These are phyloP conservation scores for Aspergillus pseudoglaucus DNA, from an alignment of 2,329 filamentous ascomycete species.

Conservation along the genomic window DNA sequence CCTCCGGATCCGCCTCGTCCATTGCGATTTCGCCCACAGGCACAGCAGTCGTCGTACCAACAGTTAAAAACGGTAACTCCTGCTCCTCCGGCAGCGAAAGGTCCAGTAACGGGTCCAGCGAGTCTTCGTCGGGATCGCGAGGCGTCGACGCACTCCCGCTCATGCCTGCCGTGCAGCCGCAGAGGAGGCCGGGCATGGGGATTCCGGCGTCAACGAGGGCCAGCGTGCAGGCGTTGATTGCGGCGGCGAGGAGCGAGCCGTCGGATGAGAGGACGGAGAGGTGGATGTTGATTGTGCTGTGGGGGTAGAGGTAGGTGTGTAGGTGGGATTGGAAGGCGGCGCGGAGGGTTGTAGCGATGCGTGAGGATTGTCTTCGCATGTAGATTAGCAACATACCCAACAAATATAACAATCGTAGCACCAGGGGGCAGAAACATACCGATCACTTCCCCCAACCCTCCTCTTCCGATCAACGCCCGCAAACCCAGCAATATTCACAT, in stretches of 20 bases:
- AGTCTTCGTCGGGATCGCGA: slow-evolving; percentile 34
- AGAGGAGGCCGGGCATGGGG: slow-evolving; percentile 88
- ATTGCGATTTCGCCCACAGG: slow-evolving; percentile 52
- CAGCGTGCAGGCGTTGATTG: slow-evolving; percentile 84
- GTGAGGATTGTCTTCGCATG: slow-evolving; percentile 59
- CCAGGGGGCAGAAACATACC: too few relatives aligned
- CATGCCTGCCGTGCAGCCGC: slow-evolving; percentile 77
- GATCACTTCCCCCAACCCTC: slow-evolving; percentile 63
- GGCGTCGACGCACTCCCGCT: slow-evolving; percentile 42
- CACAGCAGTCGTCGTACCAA: slow-evolving; percentile 56
- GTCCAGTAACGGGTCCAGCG: slow-evolving; percentile 39
- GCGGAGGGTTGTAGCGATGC: slow-evolving; percentile 59
- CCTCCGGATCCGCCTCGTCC: slow-evolving; percentile 24
- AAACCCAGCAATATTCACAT: slow-evolving; percentile 81
- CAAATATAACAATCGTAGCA: too few relatives aligned
- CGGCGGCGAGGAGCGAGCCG: slow-evolving; percentile 80
- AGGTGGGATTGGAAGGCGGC: slow-evolving; percentile 70
- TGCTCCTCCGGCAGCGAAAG: slow-evolving; percentile 46
- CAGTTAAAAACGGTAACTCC: slow-evolving; percentile 81
- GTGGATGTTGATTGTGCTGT: slow-evolving; percentile 74
- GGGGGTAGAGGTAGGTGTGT: slow-evolving; percentile 82
- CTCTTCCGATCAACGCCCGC: slow-evolving; percentile 78
- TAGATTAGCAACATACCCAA: neutral
- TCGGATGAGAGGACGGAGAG: slow-evolving; percentile 86
- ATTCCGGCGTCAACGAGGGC: slow-evolving; percentile 92